Conservation (phyloP, 805 yeast species). For the Groenewaldozyma salmanticensis region DNA sequence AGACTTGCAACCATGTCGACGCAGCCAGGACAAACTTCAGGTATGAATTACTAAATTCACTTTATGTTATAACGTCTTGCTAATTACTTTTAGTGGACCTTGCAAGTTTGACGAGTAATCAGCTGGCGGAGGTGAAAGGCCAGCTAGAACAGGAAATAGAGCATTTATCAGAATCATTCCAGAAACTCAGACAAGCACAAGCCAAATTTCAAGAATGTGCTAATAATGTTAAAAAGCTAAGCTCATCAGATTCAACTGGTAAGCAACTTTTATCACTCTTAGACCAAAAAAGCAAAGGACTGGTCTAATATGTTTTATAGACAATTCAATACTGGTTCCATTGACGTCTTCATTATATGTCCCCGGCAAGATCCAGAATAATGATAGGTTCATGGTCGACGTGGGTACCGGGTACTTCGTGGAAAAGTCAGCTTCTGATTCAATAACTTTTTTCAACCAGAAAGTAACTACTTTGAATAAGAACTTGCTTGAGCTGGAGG, state of each 20-base stretch:
- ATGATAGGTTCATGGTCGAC: slow-evolving; percentile 72
- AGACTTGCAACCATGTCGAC: too few species aligned
- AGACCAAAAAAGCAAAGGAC: not conserved
- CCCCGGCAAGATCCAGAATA: slow-evolving; percentile 66
- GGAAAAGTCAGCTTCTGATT: slow-evolving; percentile 61
- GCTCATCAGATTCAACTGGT: slow-evolving; percentile 32
- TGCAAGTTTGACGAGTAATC: slow-evolving; percentile 67
- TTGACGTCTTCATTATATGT: slow-evolving; percentile 81
- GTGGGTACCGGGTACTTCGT: slow-evolving; percentile 95
- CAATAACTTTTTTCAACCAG: slow-evolving; percentile 59
- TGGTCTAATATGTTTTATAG: slow-evolving; percentile 9
- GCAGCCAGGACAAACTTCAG: slow-evolving; percentile 7
- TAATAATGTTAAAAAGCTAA: slow-evolving; percentile 52
- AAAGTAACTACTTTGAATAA: slow-evolving; percentile 63
- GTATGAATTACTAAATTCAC: too few species aligned
- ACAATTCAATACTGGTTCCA: slow-evolving; percentile 64
- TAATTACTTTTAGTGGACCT: slow-evolving; percentile 42
- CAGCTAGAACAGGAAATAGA: slow-evolving; percentile 78
- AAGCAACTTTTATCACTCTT: slow-evolving; percentile 12
- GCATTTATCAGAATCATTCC: slow-evolving; percentile 74
- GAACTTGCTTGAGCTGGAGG: slow-evolving; percentile 66
- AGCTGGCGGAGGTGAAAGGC: slow-evolving; percentile 71
- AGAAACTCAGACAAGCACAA: slow-evolving; percentile 76
- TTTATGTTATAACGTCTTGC: not conserved
- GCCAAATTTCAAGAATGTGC: slow-evolving; percentile 74